Evolutionary conservation across 139 green algal genomes (phyloP), one percentile per base, ranked within the genome.

Genomic region (Chlorella ohadii): DNA sequence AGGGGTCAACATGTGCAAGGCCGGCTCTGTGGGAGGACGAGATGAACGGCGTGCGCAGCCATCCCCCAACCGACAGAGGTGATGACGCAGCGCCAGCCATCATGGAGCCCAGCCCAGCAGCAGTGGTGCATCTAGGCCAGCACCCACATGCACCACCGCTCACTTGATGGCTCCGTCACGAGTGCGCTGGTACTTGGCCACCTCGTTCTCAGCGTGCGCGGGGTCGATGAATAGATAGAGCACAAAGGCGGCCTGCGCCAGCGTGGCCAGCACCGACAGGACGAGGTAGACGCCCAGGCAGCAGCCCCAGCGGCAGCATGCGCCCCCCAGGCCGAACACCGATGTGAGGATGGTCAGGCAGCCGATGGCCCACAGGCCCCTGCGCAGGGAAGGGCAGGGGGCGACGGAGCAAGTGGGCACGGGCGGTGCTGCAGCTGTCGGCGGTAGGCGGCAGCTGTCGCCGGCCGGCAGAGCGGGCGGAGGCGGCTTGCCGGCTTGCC

Each of bases 191-290:
- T 81, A 82, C 39, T 56, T 73, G 31, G 72, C 16, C 31, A 86
- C 36, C 47, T 77, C 64, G 22, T 72, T 6, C 28, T 83, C 80
- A 0, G 85, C 85, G 25, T 86, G 17, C 20, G 39, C 70, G 3
- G 85, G 85, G 25, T 72, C 85, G 51, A 89, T 86, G 59, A 89
- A 84, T 2, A 89, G 80, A 55, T 89, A 89, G 28, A 86, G 41
- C 12, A 83, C 41, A 16, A 89, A n/a, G 5, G 61, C 85, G 11
- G 72, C 25, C 41, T 89, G 75, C 1, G 55, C 80, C 28, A 76
- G n/a, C 34, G 67, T 79, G 19, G 75, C 71, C 39, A 89, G 33
- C 57, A 81, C 71, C 12, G 57, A 63, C 25, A 89, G 70, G 9
- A 57, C 76, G 23, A 78, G 28, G 34, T 89, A 86, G 3, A 82